These are phyloP conservation scores for Eurotiales sp. DNA, from an alignment of 2,329 filamentous ascomycete species.

Conservation along the genomic window DNA sequence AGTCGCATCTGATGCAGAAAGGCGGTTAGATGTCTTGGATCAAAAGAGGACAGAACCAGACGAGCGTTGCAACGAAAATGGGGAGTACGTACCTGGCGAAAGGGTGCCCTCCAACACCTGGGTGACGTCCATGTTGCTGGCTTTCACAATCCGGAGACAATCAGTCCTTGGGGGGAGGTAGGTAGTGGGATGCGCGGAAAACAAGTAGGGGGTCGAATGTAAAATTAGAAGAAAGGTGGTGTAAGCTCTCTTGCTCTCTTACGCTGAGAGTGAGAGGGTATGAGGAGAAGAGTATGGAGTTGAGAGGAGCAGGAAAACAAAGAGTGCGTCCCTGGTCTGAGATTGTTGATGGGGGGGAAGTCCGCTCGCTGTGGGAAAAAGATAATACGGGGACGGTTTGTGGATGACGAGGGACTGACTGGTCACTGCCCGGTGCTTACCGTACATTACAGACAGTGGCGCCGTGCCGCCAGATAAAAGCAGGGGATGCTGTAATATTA, in stretches of 20 bases:
- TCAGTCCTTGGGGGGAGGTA: not conserved
- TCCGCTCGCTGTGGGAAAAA: conserved; percentile 13
- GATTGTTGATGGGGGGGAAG: conserved; percentile 5
- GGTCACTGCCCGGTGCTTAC: not conserved
- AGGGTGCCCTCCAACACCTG: conserved; percentile 96
- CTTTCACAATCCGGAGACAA: conserved; percentile 7
- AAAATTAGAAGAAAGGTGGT: not conserved
- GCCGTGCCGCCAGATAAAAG: not conserved
- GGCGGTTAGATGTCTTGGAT: conserved; percentile 1
- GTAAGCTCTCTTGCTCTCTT: not conserved
- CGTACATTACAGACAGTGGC: no score
- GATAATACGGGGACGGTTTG: conserved; percentile 10
- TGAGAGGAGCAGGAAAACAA: not conserved
- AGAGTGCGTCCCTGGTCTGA: not conserved
- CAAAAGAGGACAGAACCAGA: not conserved
- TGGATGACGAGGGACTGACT: conserved; percentile 1
- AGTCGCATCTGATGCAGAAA: conserved; percentile 65
- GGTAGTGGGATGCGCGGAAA: conserved; percentile 13
- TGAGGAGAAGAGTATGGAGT: conserved; percentile 5
- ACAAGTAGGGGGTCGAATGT: conserved; percentile 14
- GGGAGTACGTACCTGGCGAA: conserved; percentile 69
- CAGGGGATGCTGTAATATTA: conserved; percentile 1
- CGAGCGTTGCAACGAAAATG: conserved; percentile 27
- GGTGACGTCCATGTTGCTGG: conserved; percentile 84
- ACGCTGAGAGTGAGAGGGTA: conserved; percentile 10